These are phyloP conservation scores for Metschnikowia drakensbergensis DNA, from an alignment of 805 yeast species.

Conservation along the genomic window DNA sequence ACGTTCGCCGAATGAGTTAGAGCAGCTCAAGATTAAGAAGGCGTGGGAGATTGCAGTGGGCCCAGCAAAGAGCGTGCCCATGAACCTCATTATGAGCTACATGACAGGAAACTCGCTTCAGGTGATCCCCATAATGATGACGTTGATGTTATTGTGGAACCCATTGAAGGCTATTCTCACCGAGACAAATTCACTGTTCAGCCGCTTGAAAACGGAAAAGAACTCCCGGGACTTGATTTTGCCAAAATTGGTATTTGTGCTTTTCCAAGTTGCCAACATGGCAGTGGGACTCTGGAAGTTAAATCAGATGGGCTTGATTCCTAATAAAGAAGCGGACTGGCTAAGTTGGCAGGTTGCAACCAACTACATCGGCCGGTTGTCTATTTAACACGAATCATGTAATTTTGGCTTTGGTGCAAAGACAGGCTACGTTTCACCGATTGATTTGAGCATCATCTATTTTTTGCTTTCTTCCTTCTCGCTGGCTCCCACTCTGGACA, in stretches of 20 bases:
- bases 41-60: conserved; percentile 84
- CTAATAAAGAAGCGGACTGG: conserved; percentile 89
- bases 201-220: conserved; percentile 38
- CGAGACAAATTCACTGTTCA: conserved; percentile 54
- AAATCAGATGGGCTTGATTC: conserved; percentile 84
- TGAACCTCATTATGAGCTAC: conserved; percentile 86
- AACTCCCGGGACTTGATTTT: conserved; percentile 30
- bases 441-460: background rate
- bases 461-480: background rate
- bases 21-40: conserved; percentile 49
- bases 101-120: conserved; percentile 91
- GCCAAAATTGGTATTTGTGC: conserved; percentile 46
- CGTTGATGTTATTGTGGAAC: conserved; percentile 73
- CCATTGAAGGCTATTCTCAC: conserved; percentile 70
- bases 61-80: conserved; percentile 82
- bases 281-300: conserved; percentile 82
- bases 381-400: background rate
- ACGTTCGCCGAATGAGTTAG: conserved; percentile 23
- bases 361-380: conserved; percentile 9
- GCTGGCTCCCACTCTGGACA: conserved; percentile 13
- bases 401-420: background rate
- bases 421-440: too few species aligned
- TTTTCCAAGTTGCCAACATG: conserved; percentile 52
- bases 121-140: conserved; percentile 86
- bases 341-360: conserved; percentile 67